Evolutionary conservation across 352 stramenopile species (phyloP).

Genomic region (Phytophthora boehmeriae): DNA sequence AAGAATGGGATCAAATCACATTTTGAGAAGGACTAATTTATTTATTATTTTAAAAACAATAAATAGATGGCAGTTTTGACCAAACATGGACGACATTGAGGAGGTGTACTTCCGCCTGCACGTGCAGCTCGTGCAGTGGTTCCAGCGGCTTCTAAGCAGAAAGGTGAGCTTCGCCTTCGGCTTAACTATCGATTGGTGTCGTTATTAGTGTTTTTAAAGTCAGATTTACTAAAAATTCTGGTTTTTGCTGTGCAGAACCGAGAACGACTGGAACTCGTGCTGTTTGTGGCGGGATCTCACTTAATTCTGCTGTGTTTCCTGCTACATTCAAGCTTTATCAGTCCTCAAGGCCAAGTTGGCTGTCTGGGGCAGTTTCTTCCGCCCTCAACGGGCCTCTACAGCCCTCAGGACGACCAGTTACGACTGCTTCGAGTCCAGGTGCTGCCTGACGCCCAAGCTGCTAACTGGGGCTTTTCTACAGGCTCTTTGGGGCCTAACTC

Average conservation of each 20-base stretch:
- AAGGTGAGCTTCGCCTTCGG: slow-evolving; percentile 37
- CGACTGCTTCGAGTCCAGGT: slow-evolving; percentile 51
- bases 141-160: slow-evolving; percentile 40
- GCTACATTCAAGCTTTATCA: slow-evolving; percentile 66
- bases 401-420: slow-evolving; percentile 20
- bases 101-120: slow-evolving; percentile 84
- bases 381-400: slow-evolving; percentile 5
- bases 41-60: too few relatives aligned
- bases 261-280: slow-evolving; percentile 53
- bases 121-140: slow-evolving; percentile 55
- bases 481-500: slow-evolving; percentile 11
- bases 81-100: slow-evolving; percentile 58
- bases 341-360: slow-evolving; percentile 16
- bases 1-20: too few relatives aligned
- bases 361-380: slow-evolving; percentile 48
- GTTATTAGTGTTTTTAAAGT: slow-evolving; percentile 1
- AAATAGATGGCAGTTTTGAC: too few relatives aligned
- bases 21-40: too few relatives aligned
- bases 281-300: slow-evolving; percentile 65
- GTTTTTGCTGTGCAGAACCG: slow-evolving; percentile 42
- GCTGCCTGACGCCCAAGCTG: slow-evolving; percentile 13
- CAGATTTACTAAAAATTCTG: not conserved
- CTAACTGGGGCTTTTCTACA: slow-evolving; percentile 19
- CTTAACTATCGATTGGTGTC: slow-evolving; percentile 1
- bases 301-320: slow-evolving; percentile 53